Evolutionary conservation across 2,329 filamentous ascomycete species (phyloP).

Genomic region (Colletotrichum tamarilloi): DNA sequence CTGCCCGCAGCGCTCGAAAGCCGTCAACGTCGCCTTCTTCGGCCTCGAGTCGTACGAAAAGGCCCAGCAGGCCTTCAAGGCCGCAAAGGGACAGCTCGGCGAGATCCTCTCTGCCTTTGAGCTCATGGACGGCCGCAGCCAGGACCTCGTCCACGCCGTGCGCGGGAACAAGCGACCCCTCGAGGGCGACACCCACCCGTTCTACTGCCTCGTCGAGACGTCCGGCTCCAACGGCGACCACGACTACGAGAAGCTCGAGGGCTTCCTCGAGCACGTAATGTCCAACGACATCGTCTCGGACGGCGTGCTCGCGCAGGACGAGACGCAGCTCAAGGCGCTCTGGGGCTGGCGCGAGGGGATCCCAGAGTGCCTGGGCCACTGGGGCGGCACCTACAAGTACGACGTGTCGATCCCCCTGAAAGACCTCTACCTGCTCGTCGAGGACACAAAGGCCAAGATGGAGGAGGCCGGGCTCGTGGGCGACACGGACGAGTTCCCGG

Average conservation of each 20-base stretch:
- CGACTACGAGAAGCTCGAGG: constrained; percentile 89
- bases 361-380: constrained; percentile 87
- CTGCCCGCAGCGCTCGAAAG: constrained; percentile 87
- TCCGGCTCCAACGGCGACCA: constrained; percentile 95
- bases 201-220: constrained; percentile 97
- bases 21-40: constrained; percentile 95
- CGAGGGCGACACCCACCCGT: constrained; percentile 80
- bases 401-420: constrained; percentile 93
- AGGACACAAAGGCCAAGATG: constrained; percentile 82
- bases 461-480: constrained; percentile 80
- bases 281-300: constrained; percentile 86
- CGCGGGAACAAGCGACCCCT: constrained; percentile 84
- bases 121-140: constrained; percentile 90
- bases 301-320: constrained; percentile 91
- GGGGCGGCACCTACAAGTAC: constrained; percentile 98
- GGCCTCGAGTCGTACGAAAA: constrained; percentile 91
- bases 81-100: constrained; percentile 89
- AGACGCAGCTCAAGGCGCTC: constrained; percentile 85
- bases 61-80: constrained; percentile 85
- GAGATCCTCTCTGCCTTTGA: constrained; percentile 98
- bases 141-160: constrained; percentile 79
- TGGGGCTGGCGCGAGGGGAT: constrained; percentile 97
- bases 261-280: constrained; percentile 94
- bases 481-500: constrained; percentile 79
- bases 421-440: constrained; percentile 89